Base-by-base conservation (phyloP, 768 basidiomycete species). In the Podaxis sp. region DNA sequence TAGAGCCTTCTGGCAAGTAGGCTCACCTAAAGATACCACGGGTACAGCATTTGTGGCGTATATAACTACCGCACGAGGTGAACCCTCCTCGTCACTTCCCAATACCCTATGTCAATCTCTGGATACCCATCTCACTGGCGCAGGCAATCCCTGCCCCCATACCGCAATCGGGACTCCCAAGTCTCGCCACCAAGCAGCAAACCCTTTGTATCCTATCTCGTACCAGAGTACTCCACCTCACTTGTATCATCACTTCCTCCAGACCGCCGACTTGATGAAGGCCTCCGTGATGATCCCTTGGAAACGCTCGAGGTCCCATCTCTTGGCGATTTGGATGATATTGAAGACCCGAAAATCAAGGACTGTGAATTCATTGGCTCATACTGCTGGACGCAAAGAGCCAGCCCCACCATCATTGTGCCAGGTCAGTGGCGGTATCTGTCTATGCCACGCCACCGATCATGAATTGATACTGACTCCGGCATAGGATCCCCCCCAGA, bases 401-500 rank as follows among this genome's bases (percentile, higher is more conserved):
- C 70, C 0, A 68, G 70, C 10, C 84, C 86, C 0, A 84, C 84
- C 1, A 86, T 87, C 56, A 77, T 81, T 53, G 79, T 85, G 10
- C 84, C 84, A 63, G 84, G 75, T 74, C 66, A 7, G 62, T 60
- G 30, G 13, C 22, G 41, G 33, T 20, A 22, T 38, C 40, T 56
- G 46, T 38, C 13, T 37, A 51, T 44, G 41, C 28, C n/a, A 38
- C 24, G 40, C 5, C 11, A 36, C 49, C 33, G 2, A 55, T 60
- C 48, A 1, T 66, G 49, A 20, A 53, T 30, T 33, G 38, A 52
- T 1, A 56, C 13, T 28, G 38, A 44, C 24, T 30, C 24, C 11
- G 41, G 26, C 20, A 15, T 63, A 90, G 87, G 87, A 0, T 85
- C 84, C 0, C 87, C 89, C 0, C 79, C 81, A 20, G 72, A 81